Conservation (phyloP, 208 protist species). For the Angomonas ambiguus region DNA sequence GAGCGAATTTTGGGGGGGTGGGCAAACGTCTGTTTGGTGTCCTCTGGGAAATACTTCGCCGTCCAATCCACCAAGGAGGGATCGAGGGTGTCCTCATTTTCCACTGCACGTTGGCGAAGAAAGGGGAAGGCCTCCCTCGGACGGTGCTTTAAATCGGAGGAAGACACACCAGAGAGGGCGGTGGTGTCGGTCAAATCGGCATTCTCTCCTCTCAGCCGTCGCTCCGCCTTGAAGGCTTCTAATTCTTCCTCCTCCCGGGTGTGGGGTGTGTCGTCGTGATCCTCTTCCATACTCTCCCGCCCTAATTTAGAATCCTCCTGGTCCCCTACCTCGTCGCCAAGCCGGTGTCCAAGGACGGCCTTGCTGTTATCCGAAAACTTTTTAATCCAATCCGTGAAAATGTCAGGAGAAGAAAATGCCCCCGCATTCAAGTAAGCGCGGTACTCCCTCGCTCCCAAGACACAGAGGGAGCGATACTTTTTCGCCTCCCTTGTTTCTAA, state of each 20-base stretch:
- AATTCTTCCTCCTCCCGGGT: neutral
- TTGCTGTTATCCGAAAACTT: neutral
- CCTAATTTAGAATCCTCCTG: constrained; percentile 2
- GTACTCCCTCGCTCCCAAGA: constrained; percentile 50
- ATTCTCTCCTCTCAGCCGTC: constrained; percentile 43
- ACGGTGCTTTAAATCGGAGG: constrained; percentile 12
- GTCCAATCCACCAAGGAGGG: constrained; percentile 89
- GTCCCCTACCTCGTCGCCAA: neutral
- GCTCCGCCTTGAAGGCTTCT: constrained; percentile 28
- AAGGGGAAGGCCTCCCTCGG: constrained; percentile 77
- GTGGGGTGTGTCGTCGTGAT: neutral
- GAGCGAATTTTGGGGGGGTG: constrained; percentile 58
- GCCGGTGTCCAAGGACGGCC: neutral
- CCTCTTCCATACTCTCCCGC: constrained; percentile 1
- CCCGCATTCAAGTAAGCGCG: constrained; percentile 48
- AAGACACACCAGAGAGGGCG: constrained; percentile 46
- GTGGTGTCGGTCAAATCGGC: constrained; percentile 50
- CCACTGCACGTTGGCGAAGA: constrained; percentile 71
- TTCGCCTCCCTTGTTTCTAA: constrained; percentile 57
- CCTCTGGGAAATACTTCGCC: constrained; percentile 86
- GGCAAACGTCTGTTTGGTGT: constrained; percentile 60
- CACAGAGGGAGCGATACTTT: constrained; percentile 65
- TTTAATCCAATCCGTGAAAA: constrained; percentile 43
- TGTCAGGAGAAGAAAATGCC: constrained; percentile 33
- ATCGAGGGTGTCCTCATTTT: constrained; percentile 66